Conservation (phyloP, 768 basidiomycete genomes). For the Auricularia heimuer region DNA sequence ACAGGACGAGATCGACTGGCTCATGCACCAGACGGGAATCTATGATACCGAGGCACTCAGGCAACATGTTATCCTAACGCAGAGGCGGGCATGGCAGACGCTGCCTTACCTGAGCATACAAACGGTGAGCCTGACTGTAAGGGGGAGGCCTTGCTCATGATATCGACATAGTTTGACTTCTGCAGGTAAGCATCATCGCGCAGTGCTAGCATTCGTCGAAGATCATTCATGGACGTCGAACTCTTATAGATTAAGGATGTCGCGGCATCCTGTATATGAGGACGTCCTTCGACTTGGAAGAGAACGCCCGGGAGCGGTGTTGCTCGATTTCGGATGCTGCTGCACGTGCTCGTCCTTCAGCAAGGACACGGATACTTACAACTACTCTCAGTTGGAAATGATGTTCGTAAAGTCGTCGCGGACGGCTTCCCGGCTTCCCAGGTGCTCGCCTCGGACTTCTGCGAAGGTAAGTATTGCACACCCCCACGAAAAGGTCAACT, state of each 20-base stretch:
- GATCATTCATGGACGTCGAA: background rate
- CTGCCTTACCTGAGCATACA: background rate
- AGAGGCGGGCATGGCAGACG: slow-evolving; percentile 18
- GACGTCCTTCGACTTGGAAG: background rate
- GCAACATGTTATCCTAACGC: slow-evolving; percentile 20
- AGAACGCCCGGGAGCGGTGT: background rate
- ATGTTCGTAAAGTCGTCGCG: slow-evolving; percentile 5
- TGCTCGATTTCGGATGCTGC: background rate
- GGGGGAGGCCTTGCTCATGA: too few species aligned
- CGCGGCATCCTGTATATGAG: background rate
- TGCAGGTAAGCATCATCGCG: too few species aligned
- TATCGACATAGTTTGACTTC: too few species aligned
- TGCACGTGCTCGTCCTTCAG: background rate
- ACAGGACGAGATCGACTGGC: slow-evolving; percentile 12
- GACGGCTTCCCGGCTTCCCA: slow-evolving; percentile 8
- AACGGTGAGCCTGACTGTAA: background rate
- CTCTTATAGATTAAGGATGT: background rate
- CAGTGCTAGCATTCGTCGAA: too few species aligned
- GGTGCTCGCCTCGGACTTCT: slow-evolving; percentile 5
- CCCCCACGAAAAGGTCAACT: too few species aligned
- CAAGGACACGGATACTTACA: background rate
- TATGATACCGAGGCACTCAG: slow-evolving; percentile 22
- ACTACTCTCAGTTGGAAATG: slow-evolving; percentile 2
- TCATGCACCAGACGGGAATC: slow-evolving; percentile 20
- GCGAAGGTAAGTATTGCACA: background rate